Evolutionary conservation across 2,329 filamentous ascomycete species (phyloP), one percentile per base, ranked within the genome.

Genomic region (Phialemoniopsis sp.): DNA sequence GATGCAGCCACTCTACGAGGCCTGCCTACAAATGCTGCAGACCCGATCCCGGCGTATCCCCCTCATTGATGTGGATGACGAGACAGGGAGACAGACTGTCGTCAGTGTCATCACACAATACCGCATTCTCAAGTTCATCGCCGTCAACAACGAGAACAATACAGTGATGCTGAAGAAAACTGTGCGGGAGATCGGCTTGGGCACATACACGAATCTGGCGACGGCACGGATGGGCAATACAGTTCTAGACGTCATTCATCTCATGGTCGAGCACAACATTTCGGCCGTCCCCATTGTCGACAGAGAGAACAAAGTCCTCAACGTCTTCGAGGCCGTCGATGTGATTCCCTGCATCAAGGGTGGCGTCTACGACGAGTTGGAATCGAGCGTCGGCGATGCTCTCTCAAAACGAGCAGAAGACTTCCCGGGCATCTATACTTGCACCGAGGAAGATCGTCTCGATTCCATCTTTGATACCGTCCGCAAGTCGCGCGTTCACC

Each of bases 21-120:
- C 93, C 42, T 95, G 91, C 58, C 84, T 87, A 32, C 85, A 85
- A 52, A 97, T 98, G 90, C 79, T 98, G 36, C 84, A 89, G 58
- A 96, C 91, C 6, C 85, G 91, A 49, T 91, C 93, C 29, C 85
- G 93, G 43, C 82, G 93, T 51, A 98, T 98, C 48, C 93, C 93
- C 1, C 76, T 98, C 7, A 85, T 98, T 43, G 93, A 96, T 52
- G 78, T 87, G 47, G 93, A 98, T 57, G 90, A 94, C 57, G 93
- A 98, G 64, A 98, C 93, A 3, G 82, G 87, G 41, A 80, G 89
- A 46, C 83, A 93, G 56, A 93, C 91, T 67, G 89, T 98, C 14
- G 87, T 98, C 45, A 96, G 89, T 53, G 93, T 98, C 45, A 87
- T 98, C 43, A 98, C 93, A 1, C 93, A 98, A 63, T 98, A 98